Base-by-base conservation (phyloP, 2,329 filamentous ascomycete species). In the Penicillium expansum region DNA sequence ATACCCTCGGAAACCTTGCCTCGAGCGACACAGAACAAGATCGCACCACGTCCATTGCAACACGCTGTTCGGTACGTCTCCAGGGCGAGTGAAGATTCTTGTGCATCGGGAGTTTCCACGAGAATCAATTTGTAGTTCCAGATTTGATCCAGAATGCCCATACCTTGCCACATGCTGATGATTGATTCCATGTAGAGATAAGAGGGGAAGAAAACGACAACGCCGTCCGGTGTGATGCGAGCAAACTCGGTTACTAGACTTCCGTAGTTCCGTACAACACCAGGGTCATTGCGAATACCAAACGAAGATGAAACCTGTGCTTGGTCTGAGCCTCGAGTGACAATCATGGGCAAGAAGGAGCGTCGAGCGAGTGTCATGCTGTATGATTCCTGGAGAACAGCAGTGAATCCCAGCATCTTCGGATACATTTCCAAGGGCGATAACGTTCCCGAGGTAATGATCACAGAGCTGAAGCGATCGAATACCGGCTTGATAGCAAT, bases 141-240 rank as follows among this genome's bases (percentile, higher is more conserved):
- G 32, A 99, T 92, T 71, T 94, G 90, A 75, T 99, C 94, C 35
- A 99, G 80, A 61, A 97, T 96, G 27, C 92, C 92, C 92, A 97
- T 97, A 54, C 91, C 92, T 74, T 99, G 94, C 94, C 94, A 99
- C 86, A 96, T 96, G 72, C 89, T 93, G 72, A 99, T 97, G 72
- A 97, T 97, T 51, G 89, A 94, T 72, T 99, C 94, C 94, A 99
- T 97, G 78, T 99, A 99, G 1, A 99, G 83, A 68, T 99, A 99
- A 0, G 92, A 96, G 0, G 94, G 95, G 73, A 99, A 99, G 80
- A 99, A 99, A 38, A 99, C 94, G n/a, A 99, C 94, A 74, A 99
- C 87, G 32, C 94, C 94, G 68, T 99, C 94, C 0, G 94, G 95
- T 0, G 94, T 99, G 62, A 97, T 87, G 73, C 93, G 95, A 52